These are phyloP conservation scores for Lactifluus pinguis DNA, from an alignment of 768 basidiomycete species.

Conservation along the genomic window DNA sequence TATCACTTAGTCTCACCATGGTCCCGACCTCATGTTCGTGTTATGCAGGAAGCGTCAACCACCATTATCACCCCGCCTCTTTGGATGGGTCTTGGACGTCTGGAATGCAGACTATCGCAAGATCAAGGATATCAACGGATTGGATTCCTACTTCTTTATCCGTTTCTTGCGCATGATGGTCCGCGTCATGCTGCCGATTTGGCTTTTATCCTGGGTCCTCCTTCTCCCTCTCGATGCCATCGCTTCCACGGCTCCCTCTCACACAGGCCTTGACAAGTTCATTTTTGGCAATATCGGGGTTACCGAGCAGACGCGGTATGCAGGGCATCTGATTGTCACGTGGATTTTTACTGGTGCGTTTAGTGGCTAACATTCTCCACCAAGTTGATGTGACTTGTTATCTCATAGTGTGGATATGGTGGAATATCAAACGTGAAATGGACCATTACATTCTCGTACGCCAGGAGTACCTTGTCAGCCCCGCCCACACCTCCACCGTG, in stretches of 20 bases:
- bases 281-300: slow-evolving; percentile 71
- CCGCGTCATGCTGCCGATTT: slow-evolving; percentile 79
- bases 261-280: slow-evolving; percentile 56
- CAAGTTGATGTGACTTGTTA: background rate
- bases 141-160: slow-evolving; percentile 91
- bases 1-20: background rate
- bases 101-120: slow-evolving; percentile 51
- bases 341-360: slow-evolving; percentile 70
- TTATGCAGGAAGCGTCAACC: slow-evolving; percentile 44
- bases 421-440: slow-evolving; percentile 77
- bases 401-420: slow-evolving; percentile 75
- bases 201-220: slow-evolving; percentile 81
- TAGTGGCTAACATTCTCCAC: background rate
- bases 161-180: slow-evolving; percentile 83
- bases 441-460: slow-evolving; percentile 66
- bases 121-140: slow-evolving; percentile 62
- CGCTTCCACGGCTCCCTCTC: slow-evolving; percentile 36
- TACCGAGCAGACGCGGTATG: slow-evolving; percentile 48
- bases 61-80: slow-evolving; percentile 39
- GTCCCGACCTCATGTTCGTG: background rate
- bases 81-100: slow-evolving; percentile 62
- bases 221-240: slow-evolving; percentile 69
- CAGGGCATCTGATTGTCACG: slow-evolving; percentile 68
- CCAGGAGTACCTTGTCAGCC: slow-evolving; percentile 73
- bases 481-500: slow-evolving; percentile 61